These are phyloP conservation scores for Mallotus japonicus DNA, from an alignment of 441 rosid genomes.

Conservation along the genomic window DNA sequence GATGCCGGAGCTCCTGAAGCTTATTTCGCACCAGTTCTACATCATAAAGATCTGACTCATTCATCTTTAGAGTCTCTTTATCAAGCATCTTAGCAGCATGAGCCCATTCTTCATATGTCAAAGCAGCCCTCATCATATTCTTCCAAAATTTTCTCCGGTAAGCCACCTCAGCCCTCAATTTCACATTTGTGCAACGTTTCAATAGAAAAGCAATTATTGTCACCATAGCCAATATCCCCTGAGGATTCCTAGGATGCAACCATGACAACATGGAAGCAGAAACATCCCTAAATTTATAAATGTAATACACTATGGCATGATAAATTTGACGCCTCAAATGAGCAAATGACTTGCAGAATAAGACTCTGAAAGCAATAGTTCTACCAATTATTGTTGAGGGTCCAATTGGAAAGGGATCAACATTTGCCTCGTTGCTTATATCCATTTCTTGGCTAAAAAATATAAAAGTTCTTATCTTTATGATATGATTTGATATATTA, in stretches of 20 bases:
- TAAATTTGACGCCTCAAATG: slow-evolving; percentile 57
- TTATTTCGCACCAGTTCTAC: slow-evolving; percentile 86
- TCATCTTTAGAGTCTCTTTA: slow-evolving; percentile 71
- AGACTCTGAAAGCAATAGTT: slow-evolving; percentile 73
- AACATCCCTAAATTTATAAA: slow-evolving; percentile 37
- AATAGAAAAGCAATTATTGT: slow-evolving; percentile 75
- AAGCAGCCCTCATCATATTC: slow-evolving; percentile 86
- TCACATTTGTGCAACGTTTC: slow-evolving; percentile 77
- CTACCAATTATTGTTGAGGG: slow-evolving; percentile 80
- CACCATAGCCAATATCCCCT: slow-evolving; percentile 88
- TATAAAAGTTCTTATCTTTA: neutral
- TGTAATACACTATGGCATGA: slow-evolving; percentile 37
- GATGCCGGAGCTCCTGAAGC: slow-evolving; percentile 72
- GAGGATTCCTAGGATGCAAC: slow-evolving; percentile 94
- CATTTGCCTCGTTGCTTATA: slow-evolving; percentile 74
- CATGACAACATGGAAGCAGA: slow-evolving; percentile 64
- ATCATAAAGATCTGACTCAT: slow-evolving; percentile 73
- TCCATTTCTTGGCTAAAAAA: slow-evolving; percentile 50
- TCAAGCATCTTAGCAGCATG: slow-evolving; percentile 98
- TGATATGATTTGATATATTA: neutral
- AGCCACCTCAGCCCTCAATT: slow-evolving; percentile 80
- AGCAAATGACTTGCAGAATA: slow-evolving; percentile 69
- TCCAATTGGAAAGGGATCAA: slow-evolving; percentile 78
- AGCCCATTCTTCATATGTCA: slow-evolving; percentile 95
- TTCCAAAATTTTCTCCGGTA: slow-evolving; percentile 96